A percentile compares a stretch with the other conserved stretches of the same genome.
phyloP scores from a whole-genome alignment of 1,284 basidiomycete genomes.

The Moniliella sp. region DNA sequence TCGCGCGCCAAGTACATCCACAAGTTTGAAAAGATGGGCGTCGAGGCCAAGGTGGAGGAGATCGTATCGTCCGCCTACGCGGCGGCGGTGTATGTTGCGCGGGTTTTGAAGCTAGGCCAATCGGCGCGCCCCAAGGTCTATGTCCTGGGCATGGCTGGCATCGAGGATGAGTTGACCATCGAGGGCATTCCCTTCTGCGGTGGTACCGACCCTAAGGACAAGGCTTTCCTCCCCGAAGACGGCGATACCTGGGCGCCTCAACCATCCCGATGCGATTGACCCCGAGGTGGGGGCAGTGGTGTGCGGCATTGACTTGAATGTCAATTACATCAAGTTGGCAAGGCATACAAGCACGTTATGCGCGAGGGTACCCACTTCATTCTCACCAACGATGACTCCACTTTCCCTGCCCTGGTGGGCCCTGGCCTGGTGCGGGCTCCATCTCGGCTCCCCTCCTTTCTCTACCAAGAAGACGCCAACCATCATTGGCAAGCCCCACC shows the following conservation, averaged over 20 bases:
- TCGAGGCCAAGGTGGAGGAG: conserved; percentile 69
- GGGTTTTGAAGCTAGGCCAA: conserved; percentile 64
- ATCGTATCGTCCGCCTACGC: conserved; percentile 89
- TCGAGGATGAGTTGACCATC: conserved; percentile 71
- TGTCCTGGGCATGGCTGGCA: conserved; percentile 71
- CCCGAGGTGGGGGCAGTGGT: conserved; percentile 66
- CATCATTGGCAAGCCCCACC: conserved; percentile 72
- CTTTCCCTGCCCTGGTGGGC: conserved; percentile 59
- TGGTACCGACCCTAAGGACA: conserved; percentile 66
- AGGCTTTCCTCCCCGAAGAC: conserved; percentile 50
- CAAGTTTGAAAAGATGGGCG: conserved; percentile 72
- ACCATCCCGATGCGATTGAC: conserved; percentile 40
- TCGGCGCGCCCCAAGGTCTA: conserved; percentile 83
- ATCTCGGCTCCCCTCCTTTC: conserved; percentile 60
- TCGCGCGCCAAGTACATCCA: conserved; percentile 63
- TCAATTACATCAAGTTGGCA: conserved; percentile 61
- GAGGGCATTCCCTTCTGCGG: conserved; percentile 63
- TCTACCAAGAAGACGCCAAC: conserved; percentile 49
- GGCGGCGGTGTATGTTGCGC: conserved; percentile 71
- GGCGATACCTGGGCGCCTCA: conserved; percentile 49
- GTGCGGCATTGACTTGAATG: conserved; percentile 45
- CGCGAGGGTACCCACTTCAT: conserved; percentile 51
- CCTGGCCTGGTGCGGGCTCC: conserved; percentile 66
- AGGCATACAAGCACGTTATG: conserved; percentile 56
- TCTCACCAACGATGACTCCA: conserved; percentile 76